These are phyloP conservation scores for Colletotrichum sp. DNA, from an alignment of 2,329 filamentous ascomycete genomes.

Conservation along the genomic window DNA sequence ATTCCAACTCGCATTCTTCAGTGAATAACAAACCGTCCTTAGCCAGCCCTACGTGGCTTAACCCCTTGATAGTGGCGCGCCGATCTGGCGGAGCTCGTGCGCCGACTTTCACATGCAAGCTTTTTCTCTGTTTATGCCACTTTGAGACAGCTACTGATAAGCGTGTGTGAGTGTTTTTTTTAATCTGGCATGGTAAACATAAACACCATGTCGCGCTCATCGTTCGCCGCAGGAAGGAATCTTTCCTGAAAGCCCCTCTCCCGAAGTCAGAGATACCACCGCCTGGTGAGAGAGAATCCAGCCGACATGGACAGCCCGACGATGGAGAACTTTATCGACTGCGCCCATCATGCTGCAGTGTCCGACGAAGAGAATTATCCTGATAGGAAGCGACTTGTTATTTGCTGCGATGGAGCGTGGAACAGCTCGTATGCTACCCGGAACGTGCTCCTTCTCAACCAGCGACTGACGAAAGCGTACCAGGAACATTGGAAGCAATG, in stretches of 20 bases:
- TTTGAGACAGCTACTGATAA: background rate
- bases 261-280: background rate
- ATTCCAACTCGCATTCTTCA: background rate
- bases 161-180: background rate
- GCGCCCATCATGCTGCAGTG: background rate
- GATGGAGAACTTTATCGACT: background rate
- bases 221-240: background rate
- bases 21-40: background rate
- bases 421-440: slow-evolving; percentile 24
- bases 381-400: slow-evolving; percentile 28
- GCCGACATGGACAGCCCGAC: background rate
- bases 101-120: background rate
- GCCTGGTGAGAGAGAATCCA: background rate
- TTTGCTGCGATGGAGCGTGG: slow-evolving; percentile 43
- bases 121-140: background rate
- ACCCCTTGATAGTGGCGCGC: background rate
- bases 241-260: background rate
- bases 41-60: background rate
- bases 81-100: background rate
- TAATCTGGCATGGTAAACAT: background rate
- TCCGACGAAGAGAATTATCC: background rate
- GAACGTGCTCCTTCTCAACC: fast-evolving
- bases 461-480: background rate
- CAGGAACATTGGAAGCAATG: background rate
- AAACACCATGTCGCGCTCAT: background rate